These are phyloP conservation scores for Daldinia caldariorum DNA, from an alignment of 495 filamentous ascomycete genomes.

Conservation along the genomic window DNA sequence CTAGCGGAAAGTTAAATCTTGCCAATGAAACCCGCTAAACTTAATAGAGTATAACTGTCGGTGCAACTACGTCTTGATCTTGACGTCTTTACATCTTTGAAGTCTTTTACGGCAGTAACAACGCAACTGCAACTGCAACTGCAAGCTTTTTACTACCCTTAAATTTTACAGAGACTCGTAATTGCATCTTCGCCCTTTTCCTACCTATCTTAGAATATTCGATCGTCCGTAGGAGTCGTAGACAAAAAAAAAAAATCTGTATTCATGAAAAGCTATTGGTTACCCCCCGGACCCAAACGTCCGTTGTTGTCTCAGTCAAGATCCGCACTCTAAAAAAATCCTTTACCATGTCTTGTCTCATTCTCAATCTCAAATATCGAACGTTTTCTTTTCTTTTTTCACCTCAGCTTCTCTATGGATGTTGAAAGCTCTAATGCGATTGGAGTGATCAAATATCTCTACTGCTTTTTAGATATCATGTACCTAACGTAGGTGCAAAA, in stretches of 20 bases:
- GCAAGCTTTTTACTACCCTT: background rate
- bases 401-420: constrained; percentile 22
- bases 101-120: background rate
- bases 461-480: background rate
- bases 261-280: background rate
- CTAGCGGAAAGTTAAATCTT: constrained; percentile 19
- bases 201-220: constrained; percentile 2
- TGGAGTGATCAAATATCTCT: background rate
- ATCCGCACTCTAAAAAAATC: constrained; percentile 2
- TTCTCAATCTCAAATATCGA: constrained; percentile 15
- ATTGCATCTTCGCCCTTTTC: background rate
- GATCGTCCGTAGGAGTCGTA: background rate
- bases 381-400: constrained; percentile 22
- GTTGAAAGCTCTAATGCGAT: constrained; percentile 3
- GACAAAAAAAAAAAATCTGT: background rate
- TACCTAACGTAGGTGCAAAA: no score
- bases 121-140: background rate
- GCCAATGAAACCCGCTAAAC: constrained; percentile 36
- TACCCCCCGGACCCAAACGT: constrained; percentile 8
- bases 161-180: background rate
- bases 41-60: constrained; percentile 15
- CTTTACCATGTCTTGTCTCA: background rate
- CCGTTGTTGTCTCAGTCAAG: constrained; percentile 22
- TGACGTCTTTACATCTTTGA: no score
- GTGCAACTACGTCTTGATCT: constrained; percentile 7